A percentile compares a stretch with the other conserved stretches of the same genome.
Conservation (phyloP, 2,329 filamentous ascomycete genomes). For the Sarocladium oryzae region DNA sequence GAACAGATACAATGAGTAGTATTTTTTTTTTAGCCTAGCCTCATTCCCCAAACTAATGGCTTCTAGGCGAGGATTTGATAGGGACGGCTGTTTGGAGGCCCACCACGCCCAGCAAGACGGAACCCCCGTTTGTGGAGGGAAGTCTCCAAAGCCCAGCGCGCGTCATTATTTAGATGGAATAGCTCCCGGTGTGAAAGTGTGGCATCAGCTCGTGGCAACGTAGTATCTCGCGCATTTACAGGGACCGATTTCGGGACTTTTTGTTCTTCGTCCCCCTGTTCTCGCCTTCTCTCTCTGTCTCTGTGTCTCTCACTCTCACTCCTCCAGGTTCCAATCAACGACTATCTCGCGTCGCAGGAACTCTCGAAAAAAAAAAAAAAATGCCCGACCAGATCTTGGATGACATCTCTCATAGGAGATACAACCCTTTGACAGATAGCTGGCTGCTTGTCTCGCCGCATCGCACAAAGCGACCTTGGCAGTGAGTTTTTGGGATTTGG, state of each 20-base stretch:
- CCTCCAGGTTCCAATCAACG: too few relatives aligned
- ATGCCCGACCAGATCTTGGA: constrained; percentile 77
- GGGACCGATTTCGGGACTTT: neutral
- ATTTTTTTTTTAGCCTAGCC: too few relatives aligned
- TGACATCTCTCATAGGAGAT: constrained; percentile 94
- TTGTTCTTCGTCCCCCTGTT: neutral
- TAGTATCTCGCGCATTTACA: neutral
- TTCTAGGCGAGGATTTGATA: too few relatives aligned
- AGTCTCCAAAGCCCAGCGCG: neutral
- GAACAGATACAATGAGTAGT: neutral
- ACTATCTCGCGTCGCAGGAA: too few relatives aligned
- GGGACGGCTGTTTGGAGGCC: neutral
- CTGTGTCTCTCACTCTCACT: too few relatives aligned
- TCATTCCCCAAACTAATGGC: too few relatives aligned
- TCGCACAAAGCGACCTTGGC: constrained; percentile 94
- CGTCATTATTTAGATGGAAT: too few relatives aligned
- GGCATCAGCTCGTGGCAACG: neutral
- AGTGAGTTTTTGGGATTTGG: constrained; percentile 56
- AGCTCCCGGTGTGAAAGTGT: too few relatives aligned
- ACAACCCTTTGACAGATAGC: constrained; percentile 82
- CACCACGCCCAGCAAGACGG: neutral
- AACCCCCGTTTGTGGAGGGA: neutral
- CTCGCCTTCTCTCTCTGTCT: neutral
- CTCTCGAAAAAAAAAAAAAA: too few relatives aligned
- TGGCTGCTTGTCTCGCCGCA: constrained; percentile 96